Base-by-base conservation (phyloP, 768 basidiomycete genomes). In the Amanita rimosa region DNA sequence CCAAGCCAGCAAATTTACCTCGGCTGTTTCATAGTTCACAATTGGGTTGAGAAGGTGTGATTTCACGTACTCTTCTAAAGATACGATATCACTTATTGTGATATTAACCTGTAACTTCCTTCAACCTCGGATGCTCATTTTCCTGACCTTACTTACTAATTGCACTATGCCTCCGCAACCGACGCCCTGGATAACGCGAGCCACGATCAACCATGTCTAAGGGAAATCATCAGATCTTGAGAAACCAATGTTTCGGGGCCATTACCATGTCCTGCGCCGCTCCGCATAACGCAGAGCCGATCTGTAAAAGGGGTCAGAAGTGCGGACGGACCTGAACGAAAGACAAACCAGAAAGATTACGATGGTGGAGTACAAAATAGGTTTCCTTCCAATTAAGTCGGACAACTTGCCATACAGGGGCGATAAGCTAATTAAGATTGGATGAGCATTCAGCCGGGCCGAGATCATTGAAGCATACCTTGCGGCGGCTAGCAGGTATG, bases 161-260 rank as follows among this genome's bases (percentile, higher is more conserved):
- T 85, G 84, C 13, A 88, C 68, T 51, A 89, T 82, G 4, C 85
- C 87, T 8, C 85, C 86, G 6, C 85, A 86, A 21, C 89, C 89
- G 26, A 91, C 79, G 7, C 89, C 89, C 60, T 91, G 89, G 2
- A 93, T 67, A 2, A 85, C 88, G 54, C 89, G 76, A 37, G 75
- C 76, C 0, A 85, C 70, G 29, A 89, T 79, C 13, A 93, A 66
- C 89, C 85, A 87, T 2, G 67, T 73, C 71, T 73, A 50, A 39
- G 36, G 13, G n/a, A 26, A 21, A 13, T 27, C 4, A 26, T 26
- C 36, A 38, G 14, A 45, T 5, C 6, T 9, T 10, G n/a, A 4
- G 11, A 17, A 19, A 34, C n/a, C 4, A n/a, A 27, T 21, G 7
- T 29, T 6, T 46, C 16, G 24, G 36, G 9, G 22, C 41, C 14